Base-by-base conservation (phyloP, 148 eudicot genomes). In the Cornus florida region DNA sequence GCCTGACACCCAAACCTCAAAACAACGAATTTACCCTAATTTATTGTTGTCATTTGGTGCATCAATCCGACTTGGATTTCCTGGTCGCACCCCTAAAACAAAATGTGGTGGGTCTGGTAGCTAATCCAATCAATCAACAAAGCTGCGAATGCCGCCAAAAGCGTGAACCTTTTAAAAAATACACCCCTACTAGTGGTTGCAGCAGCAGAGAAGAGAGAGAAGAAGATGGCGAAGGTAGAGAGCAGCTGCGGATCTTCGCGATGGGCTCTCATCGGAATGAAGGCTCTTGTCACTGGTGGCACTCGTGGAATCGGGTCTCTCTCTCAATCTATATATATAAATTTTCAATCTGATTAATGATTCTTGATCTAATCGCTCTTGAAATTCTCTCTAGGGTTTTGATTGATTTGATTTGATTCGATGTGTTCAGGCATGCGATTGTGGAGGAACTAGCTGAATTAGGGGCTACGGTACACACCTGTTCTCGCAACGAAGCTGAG, bases 271-370 rank as follows among this genome's bases (percentile, higher is more conserved):
- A 70, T 89, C 31, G 94, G 97, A 59, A 89, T 59, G 86, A 93
- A 90, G 22, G 98, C 98, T 75, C 96, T 93, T 9, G 97, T 95
- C 86, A 95, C 98, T 35, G 98, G 98, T 19, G 98, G 97, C 84
- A 93, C 98, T 23, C 96, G 97, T 19, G 98, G 98, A 67, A 95
- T 95, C 38, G 97, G 98, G 95, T 95, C 72, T 62, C 46, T 74
- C 67, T 56, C 46, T 41, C 46, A 2, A 3, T 41, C 46, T 41
- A 2, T 41, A 41, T 41, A 6, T 41, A 41, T 41, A 41, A 33
- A 33, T 33, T 1, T 33, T 33, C 3, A 1, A 33, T 33, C 35
- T 33, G 24, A 59, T 22, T 39, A 2, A n/a, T 22, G 14, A 65
- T 75, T 23, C 2, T 1, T 33, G 35, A 33, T 33, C 35, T 23